Base-by-base conservation (phyloP, 83 land plant genomes). In the Picea engelmannii region DNA sequence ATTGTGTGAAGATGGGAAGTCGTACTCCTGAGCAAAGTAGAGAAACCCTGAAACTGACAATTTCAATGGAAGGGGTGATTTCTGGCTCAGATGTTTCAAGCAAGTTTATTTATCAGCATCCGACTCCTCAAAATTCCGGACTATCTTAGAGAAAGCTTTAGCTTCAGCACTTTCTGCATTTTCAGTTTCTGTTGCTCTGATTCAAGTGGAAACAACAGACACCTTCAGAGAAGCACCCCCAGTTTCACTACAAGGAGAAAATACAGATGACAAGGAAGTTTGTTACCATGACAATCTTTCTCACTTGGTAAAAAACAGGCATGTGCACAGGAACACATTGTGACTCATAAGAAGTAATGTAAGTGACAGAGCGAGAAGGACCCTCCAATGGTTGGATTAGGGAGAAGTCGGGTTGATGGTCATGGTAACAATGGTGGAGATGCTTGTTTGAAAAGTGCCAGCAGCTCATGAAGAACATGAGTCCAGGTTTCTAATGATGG, bases 91-190 rank as follows among this genome's bases (percentile, higher is more conserved):
- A 77, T 35, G 79, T 55, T 23, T 27, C 79, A 13, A 77, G 35
- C 35, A 77, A 58, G 40, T 1, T 23, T 40, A 71, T 77, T 76
- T 11, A 23, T 52, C 35, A 76, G 62, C 5, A 55, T 76, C 60
- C 21, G 31, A 52, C 69, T 35, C 42, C 9, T 17, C 77, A 78
- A 11, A 79, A 81, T 64, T 76, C 66, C 17, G 24, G 63, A 16
- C 2, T 79, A 61, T 88, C 90, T 20, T 63, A 66, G 87, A 90
- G 86, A 90, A 84, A 77, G 95, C 91, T 77, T 84, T 90, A 78
- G 88, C 91, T 62, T 85, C 88, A 42, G 91, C 92, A 35, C 88
- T 92, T 77, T 80, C 86, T 64, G 91, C 85, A 60, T 87, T 92
- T 42, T 40, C 88, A 31, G 69, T 87, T 62, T 80, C 79, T 58